Evolutionary conservation across 495 filamentous ascomycete species (phyloP).

Genomic region (Penicillium ucsense): DNA sequence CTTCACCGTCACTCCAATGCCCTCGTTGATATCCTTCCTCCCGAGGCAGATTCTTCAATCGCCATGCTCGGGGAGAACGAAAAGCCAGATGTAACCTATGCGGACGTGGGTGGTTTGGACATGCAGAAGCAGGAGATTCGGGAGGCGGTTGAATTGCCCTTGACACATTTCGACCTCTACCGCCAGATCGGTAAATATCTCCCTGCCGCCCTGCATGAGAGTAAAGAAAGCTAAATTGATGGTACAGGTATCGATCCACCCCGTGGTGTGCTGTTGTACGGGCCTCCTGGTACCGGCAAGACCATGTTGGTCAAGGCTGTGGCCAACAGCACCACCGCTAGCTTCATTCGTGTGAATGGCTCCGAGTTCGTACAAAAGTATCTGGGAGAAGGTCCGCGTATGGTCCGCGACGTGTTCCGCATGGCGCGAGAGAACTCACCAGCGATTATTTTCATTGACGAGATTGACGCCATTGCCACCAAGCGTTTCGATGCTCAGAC

Average conservation of each 20-base stretch:
- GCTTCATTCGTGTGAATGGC: constrained; percentile 95
- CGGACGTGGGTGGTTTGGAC: constrained; percentile 93
- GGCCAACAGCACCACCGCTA: constrained; percentile 94
- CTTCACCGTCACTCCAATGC: constrained; percentile 97
- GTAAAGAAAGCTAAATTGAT: constrained; percentile 13
- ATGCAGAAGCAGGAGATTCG: constrained; percentile 99
- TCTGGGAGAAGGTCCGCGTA: constrained; percentile 90
- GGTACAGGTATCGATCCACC: constrained; percentile 82
- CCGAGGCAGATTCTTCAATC: constrained; percentile 95
- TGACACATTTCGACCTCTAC: constrained; percentile 97
- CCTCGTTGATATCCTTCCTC: constrained; percentile 94
- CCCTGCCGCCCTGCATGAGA: not conserved
- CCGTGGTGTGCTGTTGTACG: constrained; percentile 90
- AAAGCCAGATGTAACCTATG: constrained; percentile 97
- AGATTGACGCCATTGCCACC: constrained; percentile 97
- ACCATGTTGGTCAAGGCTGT: constrained; percentile 99
- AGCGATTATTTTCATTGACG: constrained; percentile 98
- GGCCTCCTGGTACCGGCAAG: constrained; percentile 94
- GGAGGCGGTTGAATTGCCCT: constrained; percentile 90
- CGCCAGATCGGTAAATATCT: constrained; percentile 68
- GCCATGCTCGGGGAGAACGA: constrained; percentile 94
- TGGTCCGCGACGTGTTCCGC: constrained; percentile 98
- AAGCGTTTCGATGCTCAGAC: constrained; percentile 99
- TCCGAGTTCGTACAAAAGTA: constrained; percentile 99
- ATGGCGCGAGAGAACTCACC: constrained; percentile 98